Evolutionary conservation across 305 asterid species (phyloP).

Genomic region (Fraxinus floribunda): DNA sequence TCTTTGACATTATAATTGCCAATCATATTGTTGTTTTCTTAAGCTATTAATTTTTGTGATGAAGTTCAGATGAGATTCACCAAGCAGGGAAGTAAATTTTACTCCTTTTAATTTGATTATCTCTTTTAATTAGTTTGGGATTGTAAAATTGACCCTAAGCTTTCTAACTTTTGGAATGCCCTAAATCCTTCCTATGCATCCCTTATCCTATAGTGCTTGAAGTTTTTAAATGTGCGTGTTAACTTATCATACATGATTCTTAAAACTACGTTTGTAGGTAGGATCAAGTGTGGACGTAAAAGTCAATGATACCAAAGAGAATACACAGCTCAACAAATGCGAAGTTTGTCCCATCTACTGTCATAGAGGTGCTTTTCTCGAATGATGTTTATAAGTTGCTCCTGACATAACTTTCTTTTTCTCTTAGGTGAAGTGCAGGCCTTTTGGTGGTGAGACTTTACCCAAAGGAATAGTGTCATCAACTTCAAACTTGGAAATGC

Average conservation of each 20-base stretch:
- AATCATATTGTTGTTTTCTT: background rate
- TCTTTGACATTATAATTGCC: background rate
- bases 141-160: background rate
- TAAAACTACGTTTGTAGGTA: constrained; percentile 33
- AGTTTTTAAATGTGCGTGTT: background rate
- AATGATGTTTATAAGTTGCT: background rate
- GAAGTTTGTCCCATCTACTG: constrained; percentile 39
- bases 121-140: background rate
- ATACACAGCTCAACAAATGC: constrained; percentile 40
- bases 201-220: background rate
- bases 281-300: constrained; percentile 20
- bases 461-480: constrained; percentile 75
- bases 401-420: constrained; percentile 18
- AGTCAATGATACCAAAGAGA: constrained; percentile 22
- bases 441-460: constrained; percentile 64
- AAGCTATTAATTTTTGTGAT: background rate
- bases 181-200: background rate
- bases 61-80: background rate
- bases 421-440: constrained; percentile 59
- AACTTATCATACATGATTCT: constrained; percentile 13
- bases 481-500: constrained; percentile 73
- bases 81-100: background rate
- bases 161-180: background rate
- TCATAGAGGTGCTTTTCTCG: background rate
- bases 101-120: background rate